Conservation (phyloP, 345 rosid species). For the Barbarea vulgaris region DNA sequence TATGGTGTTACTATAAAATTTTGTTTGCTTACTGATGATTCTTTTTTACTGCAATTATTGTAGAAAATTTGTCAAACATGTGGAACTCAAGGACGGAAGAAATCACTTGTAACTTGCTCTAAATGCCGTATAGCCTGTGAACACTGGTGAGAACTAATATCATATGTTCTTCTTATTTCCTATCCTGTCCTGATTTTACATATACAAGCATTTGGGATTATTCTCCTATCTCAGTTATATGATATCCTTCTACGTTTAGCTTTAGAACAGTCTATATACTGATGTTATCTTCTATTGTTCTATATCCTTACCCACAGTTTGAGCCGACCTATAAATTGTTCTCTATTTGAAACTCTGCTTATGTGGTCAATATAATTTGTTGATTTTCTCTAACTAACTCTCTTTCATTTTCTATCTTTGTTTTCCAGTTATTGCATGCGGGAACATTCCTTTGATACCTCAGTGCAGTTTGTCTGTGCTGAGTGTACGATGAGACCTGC, state of each 20-base stretch:
- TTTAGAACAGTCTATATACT: not conserved
- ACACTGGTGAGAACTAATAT: conserved; percentile 52
- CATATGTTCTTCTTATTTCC: conserved; percentile 4
- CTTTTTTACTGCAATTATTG: conserved; percentile 16
- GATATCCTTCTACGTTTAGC: conserved; percentile 9
- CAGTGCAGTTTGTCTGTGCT: conserved; percentile 47
- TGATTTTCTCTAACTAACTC: not conserved
- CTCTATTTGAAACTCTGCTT: not conserved
- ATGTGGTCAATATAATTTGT: not conserved
- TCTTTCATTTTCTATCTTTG: not conserved
- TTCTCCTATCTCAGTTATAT: not conserved
- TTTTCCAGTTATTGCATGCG: conserved; percentile 56
- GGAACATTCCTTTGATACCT: not conserved
- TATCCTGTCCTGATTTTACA: not conserved
- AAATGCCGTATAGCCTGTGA: conserved; percentile 43
- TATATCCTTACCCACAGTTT: not conserved
- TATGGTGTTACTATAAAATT: not conserved
- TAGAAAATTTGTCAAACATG: conserved; percentile 52
- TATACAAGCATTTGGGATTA: conserved; percentile 13
- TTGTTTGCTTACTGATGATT: conserved; percentile 22
- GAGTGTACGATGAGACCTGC: conserved; percentile 13
- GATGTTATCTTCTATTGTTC: not conserved
- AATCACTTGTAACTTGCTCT: conserved; percentile 45
- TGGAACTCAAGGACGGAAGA: conserved; percentile 46
- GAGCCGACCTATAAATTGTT: not conserved